These are phyloP conservation scores for Aurantiochytrium sp. DNA, from an alignment of 108 stramenopile genomes.

Conservation along the genomic window DNA sequence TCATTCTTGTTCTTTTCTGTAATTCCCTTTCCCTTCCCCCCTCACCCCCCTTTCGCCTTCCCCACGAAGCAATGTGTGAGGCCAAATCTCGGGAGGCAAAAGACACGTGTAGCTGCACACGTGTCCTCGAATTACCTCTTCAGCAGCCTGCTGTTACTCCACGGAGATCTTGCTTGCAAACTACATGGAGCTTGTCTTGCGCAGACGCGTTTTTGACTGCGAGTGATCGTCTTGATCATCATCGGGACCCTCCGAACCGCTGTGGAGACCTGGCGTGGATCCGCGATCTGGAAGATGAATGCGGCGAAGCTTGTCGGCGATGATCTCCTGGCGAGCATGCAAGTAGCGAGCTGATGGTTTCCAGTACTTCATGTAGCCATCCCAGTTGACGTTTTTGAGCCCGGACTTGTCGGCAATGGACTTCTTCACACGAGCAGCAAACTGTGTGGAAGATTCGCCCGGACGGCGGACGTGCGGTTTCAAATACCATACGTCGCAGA, in stretches of 20 bases:
- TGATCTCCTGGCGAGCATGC: background rate
- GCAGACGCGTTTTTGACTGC: background rate
- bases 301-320: background rate
- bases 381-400: slow-evolving; percentile 25
- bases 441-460: background rate
- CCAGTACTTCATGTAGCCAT: slow-evolving; percentile 36
- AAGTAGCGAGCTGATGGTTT: slow-evolving; percentile 12
- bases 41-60: too few relatives aligned
- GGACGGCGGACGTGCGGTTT: background rate
- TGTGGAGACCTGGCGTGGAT: background rate
- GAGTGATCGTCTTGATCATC: background rate
- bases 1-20: too few relatives aligned
- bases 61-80: too few relatives aligned
- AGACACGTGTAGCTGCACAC: too few relatives aligned
- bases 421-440: slow-evolving; percentile 18
- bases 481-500: slow-evolving; percentile 23
- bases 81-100: too few relatives aligned
- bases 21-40: too few relatives aligned
- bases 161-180: too few relatives aligned
- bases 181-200: background rate
- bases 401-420: slow-evolving; percentile 9
- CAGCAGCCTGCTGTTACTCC: too few relatives aligned
- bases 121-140: too few relatives aligned
- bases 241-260: background rate
- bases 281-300: background rate